A percentile compares a stretch with the other conserved stretches of the same genome.
phyloP scores from a whole-genome alignment of 371 early-diverging fungal genomes.

The Capniomyces stellatus region DNA sequence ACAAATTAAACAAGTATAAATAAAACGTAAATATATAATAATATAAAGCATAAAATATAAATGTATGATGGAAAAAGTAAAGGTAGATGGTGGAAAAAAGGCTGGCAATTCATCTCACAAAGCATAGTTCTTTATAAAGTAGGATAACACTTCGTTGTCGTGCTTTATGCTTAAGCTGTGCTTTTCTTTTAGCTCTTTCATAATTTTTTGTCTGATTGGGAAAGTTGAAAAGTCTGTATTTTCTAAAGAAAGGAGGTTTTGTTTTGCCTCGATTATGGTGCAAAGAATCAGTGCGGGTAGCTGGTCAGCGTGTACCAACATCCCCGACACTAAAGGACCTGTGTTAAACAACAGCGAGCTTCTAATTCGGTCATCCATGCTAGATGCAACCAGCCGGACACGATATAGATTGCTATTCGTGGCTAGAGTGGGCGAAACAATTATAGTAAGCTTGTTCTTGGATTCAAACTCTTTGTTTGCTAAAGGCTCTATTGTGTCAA shows the following conservation, averaged over 20 bases:
- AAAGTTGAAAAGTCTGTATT: not conserved
- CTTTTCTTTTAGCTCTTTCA: not conserved
- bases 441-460: not conserved
- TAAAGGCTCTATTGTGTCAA: not conserved
- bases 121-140: too few relatives aligned
- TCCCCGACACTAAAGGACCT: constrained; percentile 2
- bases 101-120: too few relatives aligned
- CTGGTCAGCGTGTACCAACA: not conserved
- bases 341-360: constrained; percentile 1
- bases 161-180: not conserved
- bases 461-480: not conserved
- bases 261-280: not conserved
- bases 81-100: too few relatives aligned
- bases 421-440: not conserved
- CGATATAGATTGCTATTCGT: not conserved
- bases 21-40: too few relatives aligned
- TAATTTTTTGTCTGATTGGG: not conserved
- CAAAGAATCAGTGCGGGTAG: not conserved
- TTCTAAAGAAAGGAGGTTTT: constrained; percentile 1
- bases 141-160: not conserved
- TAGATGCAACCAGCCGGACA: constrained; percentile 1
- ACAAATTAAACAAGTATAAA: too few relatives aligned
- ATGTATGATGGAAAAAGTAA: too few relatives aligned
- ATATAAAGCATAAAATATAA: too few relatives aligned
- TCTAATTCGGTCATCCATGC: not conserved